These are phyloP conservation scores for Alternaria rosae DNA, from an alignment of 2,329 filamentous ascomycete species.

Conservation along the genomic window DNA sequence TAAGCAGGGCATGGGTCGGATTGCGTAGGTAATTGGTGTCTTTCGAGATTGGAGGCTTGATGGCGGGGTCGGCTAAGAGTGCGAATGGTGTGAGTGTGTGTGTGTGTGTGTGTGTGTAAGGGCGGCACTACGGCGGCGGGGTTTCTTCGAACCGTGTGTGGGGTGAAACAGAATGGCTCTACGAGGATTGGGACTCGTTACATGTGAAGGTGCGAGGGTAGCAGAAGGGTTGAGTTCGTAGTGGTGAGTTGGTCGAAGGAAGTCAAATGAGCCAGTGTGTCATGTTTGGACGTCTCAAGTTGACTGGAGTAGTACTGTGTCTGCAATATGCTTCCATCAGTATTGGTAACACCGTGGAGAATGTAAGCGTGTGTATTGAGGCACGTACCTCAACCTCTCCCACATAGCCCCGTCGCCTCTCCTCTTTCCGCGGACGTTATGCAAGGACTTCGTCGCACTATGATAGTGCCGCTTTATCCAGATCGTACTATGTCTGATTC, in stretches of 20 bases:
- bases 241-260: not conserved
- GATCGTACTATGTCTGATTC: slow-evolving; percentile 19
- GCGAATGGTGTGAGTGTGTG: slow-evolving; percentile 16
- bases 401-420: slow-evolving; percentile 24
- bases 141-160: slow-evolving; percentile 8
- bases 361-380: slow-evolving; percentile 1
- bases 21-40: slow-evolving; percentile 30
- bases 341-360: not conserved
- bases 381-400: slow-evolving; percentile 22
- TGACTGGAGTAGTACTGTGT: not conserved
- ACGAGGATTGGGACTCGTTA: not conserved
- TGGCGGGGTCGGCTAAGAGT: slow-evolving; percentile 29
- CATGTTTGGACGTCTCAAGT: not conserved
- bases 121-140: slow-evolving; percentile 22
- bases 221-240: not conserved
- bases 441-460: slow-evolving; percentile 25
- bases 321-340: not conserved
- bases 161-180: slow-evolving; percentile 13
- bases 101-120: slow-evolving; percentile 20
- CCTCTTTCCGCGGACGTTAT: slow-evolving; percentile 32
- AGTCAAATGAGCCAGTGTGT: not conserved
- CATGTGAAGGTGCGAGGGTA: not conserved
- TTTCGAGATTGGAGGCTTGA: slow-evolving; percentile 20
- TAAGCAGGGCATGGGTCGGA: slow-evolving; percentile 21
- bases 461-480: slow-evolving; percentile 23